phyloP scores from a whole-genome alignment of 371 early-diverging fungal species.

The Mucor circinelloides region DNA sequence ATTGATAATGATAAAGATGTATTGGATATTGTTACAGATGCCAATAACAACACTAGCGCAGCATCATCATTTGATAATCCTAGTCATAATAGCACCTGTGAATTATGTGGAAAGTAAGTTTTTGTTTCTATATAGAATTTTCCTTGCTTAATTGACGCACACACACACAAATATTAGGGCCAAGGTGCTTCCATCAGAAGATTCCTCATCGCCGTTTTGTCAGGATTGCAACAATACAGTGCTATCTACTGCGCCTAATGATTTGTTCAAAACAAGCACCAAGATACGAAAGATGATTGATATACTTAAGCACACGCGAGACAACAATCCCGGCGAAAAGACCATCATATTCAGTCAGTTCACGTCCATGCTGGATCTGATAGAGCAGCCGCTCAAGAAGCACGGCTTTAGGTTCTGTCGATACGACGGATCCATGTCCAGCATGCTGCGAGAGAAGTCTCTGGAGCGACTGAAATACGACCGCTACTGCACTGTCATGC shows the following conservation, averaged over 20 bases:
- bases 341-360: conserved; percentile 90
- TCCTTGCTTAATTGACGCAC: neutral
- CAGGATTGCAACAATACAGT: neutral
- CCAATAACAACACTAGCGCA: neutral
- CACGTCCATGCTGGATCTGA: conserved; percentile 74
- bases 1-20: conserved; percentile 51
- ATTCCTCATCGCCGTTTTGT: neutral
- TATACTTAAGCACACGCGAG: conserved; percentile 38
- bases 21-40: conserved; percentile 26
- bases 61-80: neutral
- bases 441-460: conserved; percentile 47
- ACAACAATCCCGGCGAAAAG: conserved; percentile 54
- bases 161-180: neutral
- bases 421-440: conserved; percentile 49
- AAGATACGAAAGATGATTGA: conserved; percentile 56
- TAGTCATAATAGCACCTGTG: conserved; percentile 16
- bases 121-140: neutral
- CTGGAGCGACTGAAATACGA: conserved; percentile 56
- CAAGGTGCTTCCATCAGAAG: neutral
- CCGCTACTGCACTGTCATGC: conserved; percentile 59
- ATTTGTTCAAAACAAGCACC: conserved; percentile 38
- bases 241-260: neutral
- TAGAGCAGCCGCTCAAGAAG: conserved; percentile 67
- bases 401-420: conserved; percentile 62
- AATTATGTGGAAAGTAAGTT: conserved; percentile 41